Conservation (phyloP, 441 rosid genomes). For the Capsella rubella region DNA sequence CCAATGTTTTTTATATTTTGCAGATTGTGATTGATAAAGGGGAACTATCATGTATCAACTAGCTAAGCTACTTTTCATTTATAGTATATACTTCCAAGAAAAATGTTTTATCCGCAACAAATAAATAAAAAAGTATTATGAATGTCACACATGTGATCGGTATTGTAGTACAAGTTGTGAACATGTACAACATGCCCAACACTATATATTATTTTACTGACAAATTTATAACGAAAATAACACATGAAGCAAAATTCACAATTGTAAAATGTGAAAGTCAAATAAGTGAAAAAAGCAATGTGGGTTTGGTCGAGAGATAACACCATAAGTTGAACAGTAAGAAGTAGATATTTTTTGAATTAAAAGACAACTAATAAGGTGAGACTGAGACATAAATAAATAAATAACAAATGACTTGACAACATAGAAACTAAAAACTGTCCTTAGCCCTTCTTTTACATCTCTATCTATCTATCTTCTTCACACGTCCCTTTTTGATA, state of each 20-base stretch:
- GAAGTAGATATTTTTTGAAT: conserved; percentile 6
- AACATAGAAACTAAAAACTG: conserved; percentile 38
- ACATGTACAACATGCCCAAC: conserved; percentile 1
- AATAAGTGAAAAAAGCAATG: no score
- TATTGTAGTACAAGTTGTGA: neutral
- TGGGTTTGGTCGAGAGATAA: no score
- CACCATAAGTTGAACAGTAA: neutral
- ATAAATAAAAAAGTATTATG: neutral
- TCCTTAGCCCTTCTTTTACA: conserved; percentile 40
- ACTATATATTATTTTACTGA: neutral
- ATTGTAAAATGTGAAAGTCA: no score
- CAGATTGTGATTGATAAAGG: conserved; percentile 27
- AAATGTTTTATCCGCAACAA: no score
- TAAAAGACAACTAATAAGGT: neutral
- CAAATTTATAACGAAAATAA: neutral
- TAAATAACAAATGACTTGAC: conserved; percentile 34
- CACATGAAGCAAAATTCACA: no score
- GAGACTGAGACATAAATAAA: conserved; percentile 1
- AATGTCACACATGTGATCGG: conserved; percentile 3
- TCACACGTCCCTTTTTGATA: conserved; percentile 4
- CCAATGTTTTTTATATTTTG: neutral
- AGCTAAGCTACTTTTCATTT: neutral
- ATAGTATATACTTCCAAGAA: no score
- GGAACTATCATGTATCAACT: conserved; percentile 8
- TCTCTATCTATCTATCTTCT: conserved; percentile 9